These are phyloP conservation scores for Pythium myriotylum DNA, from an alignment of 352 stramenopile genomes.

Conservation along the genomic window DNA sequence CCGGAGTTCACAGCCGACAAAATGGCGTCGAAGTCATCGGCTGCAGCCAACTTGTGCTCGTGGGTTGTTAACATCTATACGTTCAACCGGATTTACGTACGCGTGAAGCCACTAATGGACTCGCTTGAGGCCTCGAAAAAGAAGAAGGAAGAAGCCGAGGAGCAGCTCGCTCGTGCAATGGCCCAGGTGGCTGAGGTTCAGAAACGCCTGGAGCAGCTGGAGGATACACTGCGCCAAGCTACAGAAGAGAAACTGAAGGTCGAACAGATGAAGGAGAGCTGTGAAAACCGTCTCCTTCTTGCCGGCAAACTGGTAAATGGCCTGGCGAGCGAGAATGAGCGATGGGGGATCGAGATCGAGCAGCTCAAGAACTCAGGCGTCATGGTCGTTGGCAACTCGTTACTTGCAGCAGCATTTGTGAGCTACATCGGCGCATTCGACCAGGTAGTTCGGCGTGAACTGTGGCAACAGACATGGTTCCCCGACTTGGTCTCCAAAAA, in stretches of 20 bases:
- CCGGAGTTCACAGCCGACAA: slow-evolving; percentile 95
- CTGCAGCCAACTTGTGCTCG: slow-evolving; percentile 96
- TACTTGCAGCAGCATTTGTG: slow-evolving; percentile 96
- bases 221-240: slow-evolving; percentile 94
- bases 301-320: slow-evolving; percentile 96
- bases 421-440: slow-evolving; percentile 98
- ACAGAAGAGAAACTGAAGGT: slow-evolving; percentile 97
- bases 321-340: slow-evolving; percentile 95
- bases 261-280: slow-evolving; percentile 94
- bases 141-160: slow-evolving; percentile 92
- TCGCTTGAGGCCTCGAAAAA: slow-evolving; percentile 94
- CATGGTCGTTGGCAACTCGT: slow-evolving; percentile 96
- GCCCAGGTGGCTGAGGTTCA: slow-evolving; percentile 94
- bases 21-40: slow-evolving; percentile 96
- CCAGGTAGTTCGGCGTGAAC: slow-evolving; percentile 85
- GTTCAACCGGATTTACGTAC: slow-evolving; percentile 99
- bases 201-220: slow-evolving; percentile 88
- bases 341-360: slow-evolving; percentile 97
- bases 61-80: slow-evolving; percentile 99
- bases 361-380: slow-evolving; percentile 94
- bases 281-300: slow-evolving; percentile 91
- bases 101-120: slow-evolving; percentile 98
- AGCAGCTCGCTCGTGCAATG: slow-evolving; percentile 91
- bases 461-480: slow-evolving; percentile 85
- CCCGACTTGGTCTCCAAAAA: slow-evolving; percentile 89